A percentile compares a stretch with the other conserved stretches of the same genome.
Conservation (phyloP, 129 eudicot species). For the Tagetes erecta region DNA sequence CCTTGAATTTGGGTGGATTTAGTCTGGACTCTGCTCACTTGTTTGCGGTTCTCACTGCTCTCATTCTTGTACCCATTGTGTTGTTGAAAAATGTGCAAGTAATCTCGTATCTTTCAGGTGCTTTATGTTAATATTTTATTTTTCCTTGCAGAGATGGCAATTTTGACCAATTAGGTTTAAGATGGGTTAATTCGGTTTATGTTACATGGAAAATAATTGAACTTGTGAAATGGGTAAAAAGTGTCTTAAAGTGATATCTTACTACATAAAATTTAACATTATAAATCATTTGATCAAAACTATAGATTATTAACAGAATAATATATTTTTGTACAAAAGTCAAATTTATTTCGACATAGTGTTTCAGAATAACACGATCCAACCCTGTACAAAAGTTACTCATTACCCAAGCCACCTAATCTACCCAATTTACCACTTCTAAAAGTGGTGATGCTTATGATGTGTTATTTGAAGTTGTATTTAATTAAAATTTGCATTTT, state of each 20-base stretch:
- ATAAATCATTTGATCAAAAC: not conserved
- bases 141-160: not conserved
- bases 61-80: conserved; percentile 76
- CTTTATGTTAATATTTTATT: not conserved
- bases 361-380: not conserved
- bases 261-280: not conserved
- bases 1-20: conserved; percentile 51
- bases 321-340: not conserved
- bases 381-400: not conserved
- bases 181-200: not conserved
- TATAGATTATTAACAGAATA: not conserved
- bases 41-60: conserved; percentile 59
- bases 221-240: not conserved
- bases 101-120: conserved; percentile 87
- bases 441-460: not conserved
- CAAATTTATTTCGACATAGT: not conserved
- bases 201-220: not conserved
- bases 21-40: conserved; percentile 67
- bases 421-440: not conserved
- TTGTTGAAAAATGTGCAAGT: conserved; percentile 69
- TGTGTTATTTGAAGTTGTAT: not conserved
- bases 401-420: not conserved
- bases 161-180: conserved; percentile 15
- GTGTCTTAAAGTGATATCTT: not conserved
- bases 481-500: conserved; percentile 4